Evolutionary conservation across 352 stramenopile genomes (phyloP).

Genomic region (Aphanomyces stellatus): DNA sequence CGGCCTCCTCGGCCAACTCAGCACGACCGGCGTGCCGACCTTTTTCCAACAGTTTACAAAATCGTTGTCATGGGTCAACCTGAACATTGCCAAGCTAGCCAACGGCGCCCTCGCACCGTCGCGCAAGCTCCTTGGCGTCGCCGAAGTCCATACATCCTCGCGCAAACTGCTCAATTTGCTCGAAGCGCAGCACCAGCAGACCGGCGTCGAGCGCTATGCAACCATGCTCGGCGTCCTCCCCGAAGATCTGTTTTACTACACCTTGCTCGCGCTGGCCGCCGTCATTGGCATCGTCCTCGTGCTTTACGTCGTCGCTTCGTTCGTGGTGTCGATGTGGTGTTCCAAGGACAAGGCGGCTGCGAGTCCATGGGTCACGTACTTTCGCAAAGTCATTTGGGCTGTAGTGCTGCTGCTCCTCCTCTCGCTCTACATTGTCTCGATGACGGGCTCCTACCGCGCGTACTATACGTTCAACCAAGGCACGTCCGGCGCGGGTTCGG

Average conservation of each 20-base stretch:
- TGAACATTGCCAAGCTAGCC: slow-evolving; percentile 54
- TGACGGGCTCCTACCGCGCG: slow-evolving; percentile 70
- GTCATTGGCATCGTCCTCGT: slow-evolving; percentile 52
- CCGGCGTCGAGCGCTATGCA: slow-evolving; percentile 60
- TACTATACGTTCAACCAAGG: slow-evolving; percentile 35
- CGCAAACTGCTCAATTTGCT: slow-evolving; percentile 24
- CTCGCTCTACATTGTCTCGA: slow-evolving; percentile 81
- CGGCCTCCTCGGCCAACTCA: slow-evolving; percentile 72
- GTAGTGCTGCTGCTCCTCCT: slow-evolving; percentile 57
- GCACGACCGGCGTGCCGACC: slow-evolving; percentile 54
- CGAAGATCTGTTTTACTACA: slow-evolving; percentile 75
- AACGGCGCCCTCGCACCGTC: slow-evolving; percentile 25
- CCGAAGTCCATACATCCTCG: slow-evolving; percentile 24
- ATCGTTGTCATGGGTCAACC: slow-evolving; percentile 78
- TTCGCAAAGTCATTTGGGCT: slow-evolving; percentile 76
- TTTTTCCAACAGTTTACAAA: slow-evolving; percentile 80
- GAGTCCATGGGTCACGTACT: slow-evolving; percentile 55
- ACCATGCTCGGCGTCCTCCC: slow-evolving; percentile 51
- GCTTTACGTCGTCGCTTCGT: slow-evolving; percentile 46
- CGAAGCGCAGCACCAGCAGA: slow-evolving; percentile 33
- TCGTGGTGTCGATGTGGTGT: slow-evolving; percentile 36
- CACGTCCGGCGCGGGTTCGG: slow-evolving; percentile 34
- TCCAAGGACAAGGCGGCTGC: slow-evolving; percentile 47
- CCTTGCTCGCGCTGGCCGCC: slow-evolving; percentile 46
- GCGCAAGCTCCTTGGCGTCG: slow-evolving; percentile 20